Base-by-base conservation (phyloP, 192 early-diverging fungal genomes). In the Oehlia diaphana region DNA sequence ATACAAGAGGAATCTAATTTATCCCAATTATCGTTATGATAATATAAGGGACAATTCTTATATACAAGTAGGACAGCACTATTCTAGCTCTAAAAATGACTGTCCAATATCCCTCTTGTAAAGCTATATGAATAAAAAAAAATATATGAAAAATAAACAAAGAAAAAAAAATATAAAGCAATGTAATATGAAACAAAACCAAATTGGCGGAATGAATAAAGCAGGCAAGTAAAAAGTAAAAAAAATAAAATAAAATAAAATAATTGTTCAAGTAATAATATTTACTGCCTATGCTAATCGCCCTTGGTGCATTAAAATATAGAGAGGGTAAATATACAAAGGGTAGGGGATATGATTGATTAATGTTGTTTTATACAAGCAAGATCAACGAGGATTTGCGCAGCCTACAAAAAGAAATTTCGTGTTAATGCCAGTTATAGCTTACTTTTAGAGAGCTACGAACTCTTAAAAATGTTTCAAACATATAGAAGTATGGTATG, bases 361-460 rank as follows among this genome's bases (percentile, higher is more conserved):
- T 77, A 77, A 77, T 77, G 75, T 77, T 77, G 75, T 77, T 77
- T 77, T 77, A 77, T 77, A 77, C 75, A 77, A 65, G 75, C 75
- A 66, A 77, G 75, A 77, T 77, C 75, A 63, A 77, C 75, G 63
- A 77, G 75, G 63, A 77, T 77, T 77, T 77, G 75, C 63, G 75
- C 75, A 53, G 75, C 75, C 75, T 77, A 76, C 9, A 47, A 47
- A n/a, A 47, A 64, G 63, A 26, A 28, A 64, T n/a, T 33, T 39
- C 13, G 37, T 42, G n/a, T 77, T 65, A 63, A 28, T 14, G 12
- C 7, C 39, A 7, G 39, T 42, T 42, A 42, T 42, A 42, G 39
- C 39, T 7, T 42, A 0, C 39, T 42, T 42, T 42, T 42, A 8
- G 8, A 31, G 58, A 74, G 26, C 39, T 42, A 4, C 5, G 39